A percentile compares a stretch with the other conserved stretches of the same genome.
Evolutionary conservation across 78 protist species (phyloP).

Genomic region (Planoprotostelium fungivorum): DNA sequence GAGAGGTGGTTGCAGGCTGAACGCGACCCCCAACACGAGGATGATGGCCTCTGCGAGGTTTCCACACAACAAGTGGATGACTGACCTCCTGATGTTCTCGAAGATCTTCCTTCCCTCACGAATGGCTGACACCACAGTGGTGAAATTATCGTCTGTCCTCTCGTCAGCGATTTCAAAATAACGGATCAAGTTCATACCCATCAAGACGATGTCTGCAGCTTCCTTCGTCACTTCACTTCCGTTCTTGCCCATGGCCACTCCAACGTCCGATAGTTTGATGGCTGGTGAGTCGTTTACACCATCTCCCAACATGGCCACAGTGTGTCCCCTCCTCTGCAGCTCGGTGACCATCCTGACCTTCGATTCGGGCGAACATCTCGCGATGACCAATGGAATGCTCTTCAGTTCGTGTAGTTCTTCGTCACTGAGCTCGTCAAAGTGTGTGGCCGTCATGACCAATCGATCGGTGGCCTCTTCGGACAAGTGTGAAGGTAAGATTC

Average conservation of each 20-base stretch:
- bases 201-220: constrained; percentile 89
- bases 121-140: neutral
- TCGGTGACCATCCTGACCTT: constrained; percentile 4
- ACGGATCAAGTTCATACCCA: constrained; percentile 69
- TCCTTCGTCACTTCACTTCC: constrained; percentile 95
- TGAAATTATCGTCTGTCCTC: neutral
- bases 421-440: neutral
- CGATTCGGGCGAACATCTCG: constrained; percentile 9
- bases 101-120: constrained; percentile 3
- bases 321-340: neutral
- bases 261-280: neutral
- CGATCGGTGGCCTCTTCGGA: constrained; percentile 22
- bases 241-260: constrained; percentile 31
- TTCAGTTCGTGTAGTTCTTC: neutral
- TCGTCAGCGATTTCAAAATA: constrained; percentile 16
- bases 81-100: neutral
- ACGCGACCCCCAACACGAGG: constrained; percentile 11
- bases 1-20: constrained; percentile 77
- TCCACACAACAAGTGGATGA: neutral
- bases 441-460: constrained; percentile 1
- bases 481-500: neutral
- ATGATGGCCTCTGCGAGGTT: neutral
- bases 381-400: constrained; percentile 6
- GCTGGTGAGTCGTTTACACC: constrained; percentile 82
- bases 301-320: constrained; percentile 53